Evolutionary conservation across 768 basidiomycete genomes (phyloP), one percentile per base, ranked within the genome.

Genomic region (Rhodocollybia butyracea): DNA sequence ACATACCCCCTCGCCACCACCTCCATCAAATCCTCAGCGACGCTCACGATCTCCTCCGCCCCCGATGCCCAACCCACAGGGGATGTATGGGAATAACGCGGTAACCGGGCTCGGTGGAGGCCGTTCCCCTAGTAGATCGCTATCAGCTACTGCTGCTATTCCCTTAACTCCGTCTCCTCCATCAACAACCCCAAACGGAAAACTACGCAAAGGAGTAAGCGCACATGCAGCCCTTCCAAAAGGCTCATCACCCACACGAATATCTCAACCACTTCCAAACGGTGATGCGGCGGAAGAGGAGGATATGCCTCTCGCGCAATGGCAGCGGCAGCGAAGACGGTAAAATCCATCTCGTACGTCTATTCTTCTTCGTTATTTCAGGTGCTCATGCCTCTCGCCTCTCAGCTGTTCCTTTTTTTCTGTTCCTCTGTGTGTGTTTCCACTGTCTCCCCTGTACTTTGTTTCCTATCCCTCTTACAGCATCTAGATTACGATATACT

Each of bases 281-380:
- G 63, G 61, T 45, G 70, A 64, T 19, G 70, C 61, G 39, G 60
- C 69, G 26, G 88, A 89, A 64, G 89, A 91, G 63, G 90, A 92
- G 65, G 90, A 92, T 64, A 72, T 90, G 36, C 90, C 90, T 19
- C 73, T 93, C 46, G 89, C 91, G 19, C 68, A 89, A 54, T 91
- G 84, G 77, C 88, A 91, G 68, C 88, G 87, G 64, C 88, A 86
- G 64, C 84, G 81, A 61, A 76, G 84, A 64, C 76, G 77, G 65
- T 83, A 70, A 76, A 66, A 48, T 66, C 19, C 2, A 38, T 60
- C 26, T 32, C 60, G 56, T 42, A 31, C 27, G 43, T 41, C 51
- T 53, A 24, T 41, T 40, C 54, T 46, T 57, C 50, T 42, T 38
- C 24, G 54, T 38, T 41, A 29, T 45, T 52, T 34, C 52, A 40